Evolutionary conservation across 2,329 filamentous ascomycete genomes (phyloP).

Genomic region (Fusarium hostae): DNA sequence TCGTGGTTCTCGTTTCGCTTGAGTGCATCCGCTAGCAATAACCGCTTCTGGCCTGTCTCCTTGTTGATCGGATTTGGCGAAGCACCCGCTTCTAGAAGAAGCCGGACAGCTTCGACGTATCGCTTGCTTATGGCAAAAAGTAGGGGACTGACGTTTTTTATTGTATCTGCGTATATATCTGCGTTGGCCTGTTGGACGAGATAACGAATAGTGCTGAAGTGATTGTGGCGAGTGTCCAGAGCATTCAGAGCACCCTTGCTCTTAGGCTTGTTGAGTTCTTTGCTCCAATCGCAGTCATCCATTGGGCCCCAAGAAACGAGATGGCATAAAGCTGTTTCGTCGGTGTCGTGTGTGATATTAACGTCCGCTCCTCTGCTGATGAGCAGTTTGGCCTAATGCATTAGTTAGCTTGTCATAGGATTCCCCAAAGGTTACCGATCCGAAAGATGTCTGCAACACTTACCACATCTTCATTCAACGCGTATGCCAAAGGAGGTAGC

Average conservation of each 20-base stretch:
- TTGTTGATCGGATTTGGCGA: conserved; percentile 27
- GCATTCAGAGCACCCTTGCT: conserved; percentile 17
- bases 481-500: conserved; percentile 21
- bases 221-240: conserved; percentile 11
- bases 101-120: conserved; percentile 15
- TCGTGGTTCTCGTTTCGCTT: not conserved
- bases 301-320: conserved; percentile 17
- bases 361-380: conserved; percentile 16
- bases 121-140: conserved; percentile 10
- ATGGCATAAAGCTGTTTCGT: conserved; percentile 25
- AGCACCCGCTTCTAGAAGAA: conserved; percentile 30
- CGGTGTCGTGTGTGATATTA: conserved; percentile 3
- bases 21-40: conserved; percentile 25
- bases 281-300: not conserved
- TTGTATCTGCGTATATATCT: conserved; percentile 12
- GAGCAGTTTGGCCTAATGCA: conserved; percentile 15
- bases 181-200: conserved; percentile 22
- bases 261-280: conserved; percentile 9
- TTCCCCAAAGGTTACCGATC: not conserved
- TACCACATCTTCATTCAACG: conserved; percentile 30
- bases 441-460: not conserved
- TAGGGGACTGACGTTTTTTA: conserved; percentile 9
- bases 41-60: conserved; percentile 5
- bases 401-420: not conserved
- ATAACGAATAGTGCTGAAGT: conserved; percentile 21